phyloP scores from a whole-genome alignment of 768 basidiomycete species.

The Tricholoma flavovirens region DNA sequence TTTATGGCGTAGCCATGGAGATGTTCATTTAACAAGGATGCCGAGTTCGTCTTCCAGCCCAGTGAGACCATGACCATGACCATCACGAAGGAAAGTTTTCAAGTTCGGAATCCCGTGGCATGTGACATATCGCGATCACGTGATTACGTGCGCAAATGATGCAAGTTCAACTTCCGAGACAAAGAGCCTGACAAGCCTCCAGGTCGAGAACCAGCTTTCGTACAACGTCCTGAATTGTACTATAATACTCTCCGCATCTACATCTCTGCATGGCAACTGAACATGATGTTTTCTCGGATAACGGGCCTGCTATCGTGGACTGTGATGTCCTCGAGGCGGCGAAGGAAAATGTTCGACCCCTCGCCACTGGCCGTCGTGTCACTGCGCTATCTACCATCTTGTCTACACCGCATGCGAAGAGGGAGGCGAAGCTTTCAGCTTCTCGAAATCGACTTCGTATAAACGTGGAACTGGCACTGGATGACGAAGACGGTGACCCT shows the following conservation, averaged over 20 bases:
- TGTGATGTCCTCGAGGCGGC: slow-evolving; percentile 77
- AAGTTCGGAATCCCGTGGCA: no score
- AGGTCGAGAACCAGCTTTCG: no score
- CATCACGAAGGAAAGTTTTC: no score
- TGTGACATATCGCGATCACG: background rate
- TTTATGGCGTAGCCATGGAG: no score
- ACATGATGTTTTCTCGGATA: slow-evolving; percentile 40
- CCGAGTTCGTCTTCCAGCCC: no score
- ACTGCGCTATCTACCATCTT: slow-evolving; percentile 71
- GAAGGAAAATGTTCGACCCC: slow-evolving; percentile 84
- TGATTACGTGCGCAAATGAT: background rate
- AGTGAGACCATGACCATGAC: no score
- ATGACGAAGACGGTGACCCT: slow-evolving; percentile 77
- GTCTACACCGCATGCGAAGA: slow-evolving; percentile 70
- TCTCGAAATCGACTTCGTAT: slow-evolving; percentile 63
- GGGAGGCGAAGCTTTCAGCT: slow-evolving; percentile 62
- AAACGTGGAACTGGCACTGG: slow-evolving; percentile 70
- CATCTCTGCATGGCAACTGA: slow-evolving; percentile 19
- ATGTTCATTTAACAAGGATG: no score
- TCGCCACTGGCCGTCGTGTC: slow-evolving; percentile 73
- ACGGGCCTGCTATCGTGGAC: slow-evolving; percentile 54
- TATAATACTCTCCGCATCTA: background rate
- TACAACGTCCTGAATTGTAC: background rate
- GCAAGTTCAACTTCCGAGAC: background rate
- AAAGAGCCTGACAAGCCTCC: no score